These are phyloP conservation scores for Gypsophila paniculata DNA, from an alignment of 179 eudicot genomes.

Conservation along the genomic window DNA sequence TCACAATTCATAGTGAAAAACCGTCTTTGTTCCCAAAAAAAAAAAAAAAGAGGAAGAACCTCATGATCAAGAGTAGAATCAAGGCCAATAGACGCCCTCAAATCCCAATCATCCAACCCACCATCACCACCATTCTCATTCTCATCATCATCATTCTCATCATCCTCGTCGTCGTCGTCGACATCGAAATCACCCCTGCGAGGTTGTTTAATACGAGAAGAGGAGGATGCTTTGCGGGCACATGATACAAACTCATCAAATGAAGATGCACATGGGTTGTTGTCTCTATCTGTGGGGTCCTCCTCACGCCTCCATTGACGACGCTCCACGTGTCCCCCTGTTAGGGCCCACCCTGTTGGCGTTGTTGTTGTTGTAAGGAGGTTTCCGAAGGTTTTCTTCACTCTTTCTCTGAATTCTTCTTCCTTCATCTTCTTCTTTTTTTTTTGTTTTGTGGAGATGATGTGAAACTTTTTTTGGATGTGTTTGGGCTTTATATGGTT, in stretches of 20 bases:
- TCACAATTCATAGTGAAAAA: too few species aligned
- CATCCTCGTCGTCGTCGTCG: constrained; percentile 22
- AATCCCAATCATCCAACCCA: constrained; percentile 40
- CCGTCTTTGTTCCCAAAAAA: neutral
- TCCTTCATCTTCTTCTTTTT: constrained; percentile 15
- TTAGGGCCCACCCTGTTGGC: constrained; percentile 51
- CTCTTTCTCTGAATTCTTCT: constrained; percentile 40
- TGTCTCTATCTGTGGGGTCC: constrained; percentile 29
- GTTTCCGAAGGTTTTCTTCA: constrained; percentile 59
- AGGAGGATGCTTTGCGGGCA: constrained; percentile 25
- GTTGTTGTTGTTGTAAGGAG: constrained; percentile 27
- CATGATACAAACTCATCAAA: constrained; percentile 27
- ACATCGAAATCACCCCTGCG: too few species aligned
- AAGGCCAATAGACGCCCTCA: constrained; percentile 53
- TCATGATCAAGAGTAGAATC: constrained; percentile 70
- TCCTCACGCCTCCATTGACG: constrained; percentile 51
- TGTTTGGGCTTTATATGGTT: too few species aligned
- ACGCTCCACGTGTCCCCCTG: constrained; percentile 49
- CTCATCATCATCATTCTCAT: constrained; percentile 22
- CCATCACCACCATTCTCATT: constrained; percentile 14
- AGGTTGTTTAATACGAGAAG: too few species aligned
- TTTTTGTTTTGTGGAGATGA: neutral
- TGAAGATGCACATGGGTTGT: constrained; percentile 32
- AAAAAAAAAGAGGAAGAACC: constrained; percentile 28
- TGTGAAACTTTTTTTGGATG: too few species aligned